These are phyloP conservation scores for Malus asiatica DNA, from an alignment of 306 rosid species.

Conservation along the genomic window DNA sequence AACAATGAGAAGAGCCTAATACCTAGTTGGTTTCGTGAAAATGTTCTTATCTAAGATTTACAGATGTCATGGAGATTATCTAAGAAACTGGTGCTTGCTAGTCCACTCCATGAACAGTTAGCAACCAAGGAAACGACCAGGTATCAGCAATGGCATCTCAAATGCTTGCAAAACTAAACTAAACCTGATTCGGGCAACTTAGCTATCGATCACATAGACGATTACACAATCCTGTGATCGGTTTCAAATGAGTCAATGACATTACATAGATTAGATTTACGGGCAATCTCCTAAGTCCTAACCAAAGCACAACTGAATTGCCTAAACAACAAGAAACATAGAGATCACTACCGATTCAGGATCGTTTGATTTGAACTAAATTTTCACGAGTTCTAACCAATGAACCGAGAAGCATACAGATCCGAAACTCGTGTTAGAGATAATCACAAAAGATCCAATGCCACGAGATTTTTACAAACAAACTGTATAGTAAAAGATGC, in stretches of 20 bases:
- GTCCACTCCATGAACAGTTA: too few relatives aligned
- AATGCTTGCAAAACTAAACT: background rate
- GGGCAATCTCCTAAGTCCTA: background rate
- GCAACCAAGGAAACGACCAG: background rate
- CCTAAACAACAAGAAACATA: background rate
- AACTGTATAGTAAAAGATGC: background rate
- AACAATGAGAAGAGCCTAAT: background rate
- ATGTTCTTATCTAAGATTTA: too few relatives aligned
- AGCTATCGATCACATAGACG: background rate
- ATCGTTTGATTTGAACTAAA: background rate
- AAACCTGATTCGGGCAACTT: background rate
- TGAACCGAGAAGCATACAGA: background rate
- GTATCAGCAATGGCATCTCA: background rate
- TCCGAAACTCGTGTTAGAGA: background rate
- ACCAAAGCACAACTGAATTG: background rate
- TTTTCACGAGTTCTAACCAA: background rate
- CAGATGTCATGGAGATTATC: too few relatives aligned
- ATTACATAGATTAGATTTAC: too few relatives aligned
- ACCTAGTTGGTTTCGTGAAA: too few relatives aligned
- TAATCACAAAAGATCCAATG: background rate
- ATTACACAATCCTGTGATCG: too few relatives aligned
- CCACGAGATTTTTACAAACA: background rate
- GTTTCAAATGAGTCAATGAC: background rate
- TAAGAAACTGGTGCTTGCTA: too few relatives aligned
- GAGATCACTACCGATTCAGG: background rate